Base-by-base conservation (phyloP, 805 yeast species). In the Wickerhamiella nectarea region DNA sequence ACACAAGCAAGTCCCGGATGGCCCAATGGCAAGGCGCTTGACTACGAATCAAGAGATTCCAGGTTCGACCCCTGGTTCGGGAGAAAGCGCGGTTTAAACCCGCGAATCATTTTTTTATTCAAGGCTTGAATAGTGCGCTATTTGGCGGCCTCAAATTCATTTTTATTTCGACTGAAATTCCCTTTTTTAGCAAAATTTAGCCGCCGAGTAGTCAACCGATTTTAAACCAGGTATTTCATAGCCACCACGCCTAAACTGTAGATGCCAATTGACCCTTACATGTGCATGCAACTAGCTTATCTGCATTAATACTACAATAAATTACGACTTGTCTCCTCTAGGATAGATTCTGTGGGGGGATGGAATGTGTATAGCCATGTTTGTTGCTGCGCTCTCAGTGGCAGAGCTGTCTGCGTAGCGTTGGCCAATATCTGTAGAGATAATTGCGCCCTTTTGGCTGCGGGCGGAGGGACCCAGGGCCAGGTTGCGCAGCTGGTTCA, bases 1-100 rank as follows among this genome's bases (percentile, higher is more conserved):
- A 84, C 60, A 74, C 82, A 18, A 84, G 84, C 94, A 80, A 82
- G 82, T 42, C 31, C 46, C 46, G 34, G 38, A 38, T 44, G 46
- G 46, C 46, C 43, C 43, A 44, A 44, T 44, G 46, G 46, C 46
- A 44, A 44, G 43, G 46, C 46, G 43, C 21, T 34, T 36, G 46
- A 17, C 46, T 44, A 44, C 46, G 46, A 44, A 38, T 17, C 46
- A 36, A 38, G 26, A 43, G 46, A 43, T 43, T 38, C 46, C 46
- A 43, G 46, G 46, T 43, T 43, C 46, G 46, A 43, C 46, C 46
- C 46, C 46, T 43, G 46, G 46, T 38, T 38, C 37, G 46, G 46
- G 34, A 43, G 46, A 8, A 7, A 10, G 4, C 5, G 21, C 7
- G 34, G 17, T 4, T 24, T 11, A 20, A 6, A 8, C 6, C 37